Conservation (phyloP, 2,329 filamentous ascomycete species). For the Fusarium sp. region DNA sequence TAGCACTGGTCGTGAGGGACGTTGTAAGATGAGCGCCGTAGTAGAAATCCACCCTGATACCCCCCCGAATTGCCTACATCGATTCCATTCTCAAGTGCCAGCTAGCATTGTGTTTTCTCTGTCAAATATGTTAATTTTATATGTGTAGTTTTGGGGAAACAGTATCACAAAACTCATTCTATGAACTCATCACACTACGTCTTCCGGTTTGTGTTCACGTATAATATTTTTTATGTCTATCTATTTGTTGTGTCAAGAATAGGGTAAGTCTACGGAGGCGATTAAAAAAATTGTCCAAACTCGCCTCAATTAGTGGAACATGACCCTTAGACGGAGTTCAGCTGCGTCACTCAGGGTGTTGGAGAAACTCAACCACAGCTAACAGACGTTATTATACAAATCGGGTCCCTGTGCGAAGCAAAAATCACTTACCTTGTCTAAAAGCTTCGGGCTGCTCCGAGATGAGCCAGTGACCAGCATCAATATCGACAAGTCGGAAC, state of each 20-base stretch:
- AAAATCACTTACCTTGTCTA: constrained; percentile 68
- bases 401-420: neutral
- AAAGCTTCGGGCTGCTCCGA: constrained; percentile 88
- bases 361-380: constrained; percentile 74
- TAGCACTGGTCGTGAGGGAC: constrained; percentile 19
- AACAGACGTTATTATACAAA: constrained; percentile 3
- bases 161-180: neutral
- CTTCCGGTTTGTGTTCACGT: neutral
- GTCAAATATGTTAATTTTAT: neutral
- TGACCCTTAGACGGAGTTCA: neutral
- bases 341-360: constrained; percentile 56
- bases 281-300: constrained; percentile 10
- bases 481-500: constrained; percentile 78
- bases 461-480: constrained; percentile 88
- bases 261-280: constrained; percentile 13
- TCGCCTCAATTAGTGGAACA: constrained; percentile 21
- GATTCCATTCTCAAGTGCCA: constrained; percentile 19
- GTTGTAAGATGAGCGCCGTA: constrained; percentile 30
- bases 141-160: neutral
- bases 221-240: constrained; percentile 4
- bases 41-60: constrained; percentile 16
- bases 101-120: neutral
- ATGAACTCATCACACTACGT: neutral
- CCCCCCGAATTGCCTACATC: neutral
- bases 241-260: constrained; percentile 6